These are phyloP conservation scores for Rhodomyrtus tomentosa DNA, from an alignment of 345 rosid genomes.

Conservation along the genomic window DNA sequence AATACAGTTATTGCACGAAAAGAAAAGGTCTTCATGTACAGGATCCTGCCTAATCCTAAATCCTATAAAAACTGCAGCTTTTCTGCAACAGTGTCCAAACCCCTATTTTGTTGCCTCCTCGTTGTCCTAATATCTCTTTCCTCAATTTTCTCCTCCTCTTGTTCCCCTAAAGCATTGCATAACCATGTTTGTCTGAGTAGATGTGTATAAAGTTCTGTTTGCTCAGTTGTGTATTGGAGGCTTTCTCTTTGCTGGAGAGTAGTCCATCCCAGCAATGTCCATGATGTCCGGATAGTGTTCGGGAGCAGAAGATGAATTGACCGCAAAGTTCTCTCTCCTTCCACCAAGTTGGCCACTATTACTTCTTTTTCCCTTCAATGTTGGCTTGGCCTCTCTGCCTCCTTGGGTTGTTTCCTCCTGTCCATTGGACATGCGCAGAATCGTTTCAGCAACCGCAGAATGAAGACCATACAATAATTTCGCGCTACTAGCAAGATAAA, in stretches of 20 bases:
- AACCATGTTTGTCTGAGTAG: background rate
- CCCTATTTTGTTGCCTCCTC: background rate
- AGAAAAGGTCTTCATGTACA: background rate
- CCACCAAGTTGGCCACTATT: background rate
- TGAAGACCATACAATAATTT: background rate
- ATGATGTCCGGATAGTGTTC: slow-evolving; percentile 12
- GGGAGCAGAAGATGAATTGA: background rate
- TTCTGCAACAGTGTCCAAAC: slow-evolving; percentile 28
- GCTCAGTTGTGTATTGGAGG: slow-evolving; percentile 44
- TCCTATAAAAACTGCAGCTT: slow-evolving; percentile 31
- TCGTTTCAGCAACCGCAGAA: background rate
- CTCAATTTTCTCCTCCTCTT: background rate
- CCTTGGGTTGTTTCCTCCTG: background rate
- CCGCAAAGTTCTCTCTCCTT: background rate
- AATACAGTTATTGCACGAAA: background rate
- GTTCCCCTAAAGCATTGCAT: background rate
- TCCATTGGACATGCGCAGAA: background rate
- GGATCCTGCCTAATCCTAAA: background rate
- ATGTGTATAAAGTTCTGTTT: background rate
- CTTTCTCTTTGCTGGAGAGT: slow-evolving; percentile 45
- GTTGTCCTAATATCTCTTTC: background rate
- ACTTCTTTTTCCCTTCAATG: background rate
- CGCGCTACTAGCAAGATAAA: background rate
- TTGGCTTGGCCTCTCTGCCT: background rate
- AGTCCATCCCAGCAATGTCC: slow-evolving; percentile 35